A percentile compares a stretch with the other conserved stretches of the same genome.
phyloP scores from a whole-genome alignment of 371 early-diverging fungal species.

The Apophysomyces variabilis region DNA sequence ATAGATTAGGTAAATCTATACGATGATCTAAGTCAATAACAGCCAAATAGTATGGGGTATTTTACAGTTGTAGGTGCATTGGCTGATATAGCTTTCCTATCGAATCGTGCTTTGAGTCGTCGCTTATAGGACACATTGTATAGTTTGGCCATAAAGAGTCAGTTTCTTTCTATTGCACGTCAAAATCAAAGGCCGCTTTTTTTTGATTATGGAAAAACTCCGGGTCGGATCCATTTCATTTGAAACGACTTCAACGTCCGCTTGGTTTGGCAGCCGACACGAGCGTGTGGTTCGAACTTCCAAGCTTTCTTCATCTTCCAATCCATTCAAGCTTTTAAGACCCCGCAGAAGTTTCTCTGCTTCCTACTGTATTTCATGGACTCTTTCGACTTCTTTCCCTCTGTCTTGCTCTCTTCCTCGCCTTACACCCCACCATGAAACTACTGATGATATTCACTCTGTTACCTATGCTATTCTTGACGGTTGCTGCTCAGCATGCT shows the following conservation, averaged over 20 bases:
- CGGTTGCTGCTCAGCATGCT: not conserved
- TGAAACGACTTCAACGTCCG: no score
- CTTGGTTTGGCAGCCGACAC: no score
- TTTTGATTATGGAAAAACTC: no score
- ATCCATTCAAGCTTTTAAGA: conserved; percentile 6
- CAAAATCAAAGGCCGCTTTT: no score
- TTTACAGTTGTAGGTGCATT: not conserved
- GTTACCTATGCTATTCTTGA: not conserved
- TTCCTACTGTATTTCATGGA: not conserved
- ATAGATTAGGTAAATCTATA: conserved; percentile 27
- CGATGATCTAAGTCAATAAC: not conserved
- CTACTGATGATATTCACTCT: not conserved
- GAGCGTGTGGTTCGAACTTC: not conserved
- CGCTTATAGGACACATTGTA: not conserved
- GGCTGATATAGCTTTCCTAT: not conserved
- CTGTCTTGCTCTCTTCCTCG: not conserved
- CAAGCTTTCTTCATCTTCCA: conserved; percentile 6
- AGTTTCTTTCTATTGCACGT: no score
- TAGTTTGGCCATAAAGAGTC: not conserved
- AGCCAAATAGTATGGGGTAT: not conserved
- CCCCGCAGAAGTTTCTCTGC: not conserved
- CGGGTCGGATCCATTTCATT: no score
- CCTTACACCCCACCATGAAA: not conserved
- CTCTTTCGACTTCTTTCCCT: not conserved
- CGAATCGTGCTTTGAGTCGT: conserved; percentile 1